phyloP scores from a whole-genome alignment of 2,329 filamentous ascomycete species.

The Incumbomyces delicatus region DNA sequence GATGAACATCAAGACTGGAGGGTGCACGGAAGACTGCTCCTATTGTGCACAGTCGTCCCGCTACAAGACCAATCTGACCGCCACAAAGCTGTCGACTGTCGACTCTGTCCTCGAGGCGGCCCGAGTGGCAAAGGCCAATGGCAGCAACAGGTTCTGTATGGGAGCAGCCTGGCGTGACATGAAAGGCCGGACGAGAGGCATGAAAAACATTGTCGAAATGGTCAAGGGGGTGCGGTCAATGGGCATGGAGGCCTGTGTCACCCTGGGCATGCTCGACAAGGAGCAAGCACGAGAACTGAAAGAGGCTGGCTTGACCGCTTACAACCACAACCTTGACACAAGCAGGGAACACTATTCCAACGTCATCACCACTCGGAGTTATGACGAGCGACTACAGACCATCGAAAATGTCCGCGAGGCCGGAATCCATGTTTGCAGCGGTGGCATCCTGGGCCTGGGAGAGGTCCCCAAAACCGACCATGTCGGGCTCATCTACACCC shows the following conservation, averaged over 20 bases:
- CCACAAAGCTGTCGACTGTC: constrained; percentile 63
- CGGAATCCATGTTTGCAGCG: constrained; percentile 82
- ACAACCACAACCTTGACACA: constrained; percentile 92
- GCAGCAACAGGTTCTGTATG: constrained; percentile 90
- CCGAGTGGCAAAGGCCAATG: constrained; percentile 66
- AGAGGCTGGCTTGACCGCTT: constrained; percentile 74
- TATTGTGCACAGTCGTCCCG: constrained; percentile 87
- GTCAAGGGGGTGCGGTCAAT: constrained; percentile 67
- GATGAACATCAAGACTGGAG: constrained; percentile 94
- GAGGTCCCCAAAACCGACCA: constrained; percentile 65
- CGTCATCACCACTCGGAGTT: constrained; percentile 74
- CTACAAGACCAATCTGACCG: constrained; percentile 66
- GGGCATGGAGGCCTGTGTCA: constrained; percentile 90
- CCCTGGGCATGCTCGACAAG: constrained; percentile 80
- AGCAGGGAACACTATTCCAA: constrained; percentile 74
- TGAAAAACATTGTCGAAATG: constrained; percentile 81
- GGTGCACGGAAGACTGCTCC: constrained; percentile 83
- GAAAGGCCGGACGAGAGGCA: constrained; percentile 73
- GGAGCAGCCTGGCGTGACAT: constrained; percentile 90
- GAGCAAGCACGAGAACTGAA: constrained; percentile 74
- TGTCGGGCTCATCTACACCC: constrained; percentile 72
- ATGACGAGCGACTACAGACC: constrained; percentile 77
- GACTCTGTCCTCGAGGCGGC: constrained; percentile 73
- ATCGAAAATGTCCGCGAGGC: constrained; percentile 72
- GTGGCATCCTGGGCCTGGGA: constrained; percentile 76